A percentile compares a stretch with the other conserved stretches of the same genome.
phyloP scores from a whole-genome alignment of 139 green algal genomes.

The Penium margaritaceum region DNA sequence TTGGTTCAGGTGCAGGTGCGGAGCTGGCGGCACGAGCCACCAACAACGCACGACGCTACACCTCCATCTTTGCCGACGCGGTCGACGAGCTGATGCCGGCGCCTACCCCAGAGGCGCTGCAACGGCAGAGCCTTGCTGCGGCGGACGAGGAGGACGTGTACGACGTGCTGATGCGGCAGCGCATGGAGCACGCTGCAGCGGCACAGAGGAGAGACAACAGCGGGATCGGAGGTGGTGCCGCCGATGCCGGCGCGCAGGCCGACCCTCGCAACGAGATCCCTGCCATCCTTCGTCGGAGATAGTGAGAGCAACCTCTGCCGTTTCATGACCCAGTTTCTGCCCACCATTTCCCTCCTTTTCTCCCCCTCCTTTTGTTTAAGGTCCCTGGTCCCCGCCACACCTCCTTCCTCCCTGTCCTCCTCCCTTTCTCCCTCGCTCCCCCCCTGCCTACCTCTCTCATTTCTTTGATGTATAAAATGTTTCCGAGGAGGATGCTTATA shows the following conservation, averaged over 20 bases:
- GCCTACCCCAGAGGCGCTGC: neutral
- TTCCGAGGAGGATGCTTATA: too few relatives aligned
- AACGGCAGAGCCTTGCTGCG: neutral
- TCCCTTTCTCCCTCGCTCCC: too few relatives aligned
- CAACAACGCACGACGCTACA: constrained; percentile 72
- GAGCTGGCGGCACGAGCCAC: constrained; percentile 58
- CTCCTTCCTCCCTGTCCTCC: too few relatives aligned
- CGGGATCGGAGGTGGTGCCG: constrained; percentile 21
- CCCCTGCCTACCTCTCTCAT: too few relatives aligned
- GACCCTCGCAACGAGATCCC: constrained; percentile 57
- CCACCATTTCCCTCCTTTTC: too few relatives aligned
- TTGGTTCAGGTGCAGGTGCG: neutral
- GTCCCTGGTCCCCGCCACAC: too few relatives aligned
- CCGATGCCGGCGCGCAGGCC: constrained; percentile 5
- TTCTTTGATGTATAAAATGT: too few relatives aligned
- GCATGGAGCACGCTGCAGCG: constrained; percentile 15
- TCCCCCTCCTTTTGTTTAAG: too few relatives aligned
- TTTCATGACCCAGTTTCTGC: neutral
- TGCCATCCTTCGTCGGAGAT: constrained; percentile 70
- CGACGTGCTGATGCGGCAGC: constrained; percentile 62
- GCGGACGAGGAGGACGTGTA: constrained; percentile 61
- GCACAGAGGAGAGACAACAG: too few relatives aligned
- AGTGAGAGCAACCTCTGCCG: neutral
- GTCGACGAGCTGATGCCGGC: constrained; percentile 70
- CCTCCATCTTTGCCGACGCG: constrained; percentile 67